These are phyloP conservation scores for Taxillus chinensis DNA, from an alignment of 164 flowering plant species.

Conservation along the genomic window DNA sequence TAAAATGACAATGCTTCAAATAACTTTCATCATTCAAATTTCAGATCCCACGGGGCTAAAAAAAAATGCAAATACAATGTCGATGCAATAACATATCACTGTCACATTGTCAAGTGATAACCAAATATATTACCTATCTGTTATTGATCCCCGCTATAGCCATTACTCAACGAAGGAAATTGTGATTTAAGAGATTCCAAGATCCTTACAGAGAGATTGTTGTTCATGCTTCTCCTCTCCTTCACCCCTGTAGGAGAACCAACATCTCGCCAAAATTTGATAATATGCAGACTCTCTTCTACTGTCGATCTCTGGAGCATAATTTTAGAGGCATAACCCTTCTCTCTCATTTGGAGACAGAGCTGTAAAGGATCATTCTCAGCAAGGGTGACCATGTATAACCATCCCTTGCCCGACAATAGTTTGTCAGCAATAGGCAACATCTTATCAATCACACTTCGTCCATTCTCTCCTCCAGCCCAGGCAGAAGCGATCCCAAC, in stretches of 20 bases:
- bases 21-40: no score
- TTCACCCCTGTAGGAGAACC: slow-evolving; percentile 23
- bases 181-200: slow-evolving; percentile 30
- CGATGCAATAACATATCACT: no score
- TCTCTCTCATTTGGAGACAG: slow-evolving; percentile 64
- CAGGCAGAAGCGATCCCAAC: slow-evolving; percentile 74
- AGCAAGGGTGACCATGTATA: slow-evolving; percentile 70
- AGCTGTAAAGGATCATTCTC: slow-evolving; percentile 63
- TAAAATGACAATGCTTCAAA: no score
- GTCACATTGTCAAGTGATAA: no score
- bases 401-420: slow-evolving; percentile 73
- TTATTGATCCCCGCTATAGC: not conserved
- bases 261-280: slow-evolving; percentile 75
- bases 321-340: slow-evolving; percentile 62
- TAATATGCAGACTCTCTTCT: slow-evolving; percentile 68
- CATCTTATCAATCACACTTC: slow-evolving; percentile 71
- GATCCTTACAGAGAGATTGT: slow-evolving; percentile 15
- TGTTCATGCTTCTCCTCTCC: slow-evolving; percentile 14
- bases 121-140: not conserved
- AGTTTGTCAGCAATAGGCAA: slow-evolving; percentile 59
- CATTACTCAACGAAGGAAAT: slow-evolving; percentile 19
- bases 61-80: no score
- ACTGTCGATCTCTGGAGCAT: slow-evolving; percentile 82
- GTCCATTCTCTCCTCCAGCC: slow-evolving; percentile 97
- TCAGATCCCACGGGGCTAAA: no score